phyloP scores from a whole-genome alignment of 2,329 filamentous ascomycete genomes.

The Rhynchosporium agropyri region DNA sequence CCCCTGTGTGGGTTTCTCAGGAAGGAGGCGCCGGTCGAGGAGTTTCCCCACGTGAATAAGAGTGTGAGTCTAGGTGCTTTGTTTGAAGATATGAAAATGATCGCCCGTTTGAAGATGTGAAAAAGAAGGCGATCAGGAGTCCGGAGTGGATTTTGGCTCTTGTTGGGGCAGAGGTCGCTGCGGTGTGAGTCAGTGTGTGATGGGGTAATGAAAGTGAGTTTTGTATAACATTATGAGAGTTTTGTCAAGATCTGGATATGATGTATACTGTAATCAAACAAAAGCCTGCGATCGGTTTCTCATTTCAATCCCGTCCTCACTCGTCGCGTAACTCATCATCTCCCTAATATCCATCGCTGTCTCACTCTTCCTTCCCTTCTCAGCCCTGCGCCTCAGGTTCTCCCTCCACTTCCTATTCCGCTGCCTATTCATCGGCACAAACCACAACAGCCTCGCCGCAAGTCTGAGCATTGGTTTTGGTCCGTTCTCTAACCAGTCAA shows the following conservation, averaged over 20 bases:
- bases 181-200: background rate
- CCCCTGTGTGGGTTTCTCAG: conserved; percentile 50
- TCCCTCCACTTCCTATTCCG: too few relatives aligned
- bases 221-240: background rate
- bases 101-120: conserved; percentile 5
- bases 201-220: background rate
- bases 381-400: too few relatives aligned
- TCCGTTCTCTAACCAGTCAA: too few relatives aligned
- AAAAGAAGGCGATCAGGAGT: background rate
- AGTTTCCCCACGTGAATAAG: conserved; percentile 19
- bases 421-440: too few relatives aligned
- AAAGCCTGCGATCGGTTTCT: too few relatives aligned
- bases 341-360: too few relatives aligned
- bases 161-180: background rate
- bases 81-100: conserved; percentile 1
- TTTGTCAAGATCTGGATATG: too few relatives aligned
- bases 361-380: background rate
- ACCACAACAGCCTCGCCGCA: too few relatives aligned
- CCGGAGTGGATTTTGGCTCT: background rate
- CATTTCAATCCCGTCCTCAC: too few relatives aligned
- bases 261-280: too few relatives aligned
- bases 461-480: too few relatives aligned
- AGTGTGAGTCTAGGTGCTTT: background rate
- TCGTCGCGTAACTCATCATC: too few relatives aligned
- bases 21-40: conserved; percentile 18